Base-by-base conservation (phyloP, 805 yeast genomes). In the Kluyveromyces lactis region DNA sequence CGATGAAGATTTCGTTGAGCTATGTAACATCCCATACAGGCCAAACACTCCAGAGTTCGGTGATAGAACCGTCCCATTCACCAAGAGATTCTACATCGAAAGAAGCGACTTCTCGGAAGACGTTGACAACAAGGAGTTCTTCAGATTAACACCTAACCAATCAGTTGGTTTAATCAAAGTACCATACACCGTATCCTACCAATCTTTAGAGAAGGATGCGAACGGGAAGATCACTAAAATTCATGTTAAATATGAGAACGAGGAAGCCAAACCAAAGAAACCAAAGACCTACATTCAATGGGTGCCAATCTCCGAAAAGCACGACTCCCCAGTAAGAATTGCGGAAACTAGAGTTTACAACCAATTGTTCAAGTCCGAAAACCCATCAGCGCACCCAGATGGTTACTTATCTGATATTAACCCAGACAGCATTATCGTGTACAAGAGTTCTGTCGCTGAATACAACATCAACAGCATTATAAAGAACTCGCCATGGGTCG, bases 211-310 rank as follows among this genome's bases (percentile, higher is more conserved):
- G 47, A 77, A 69, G 52, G 69, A 63, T 31, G 50, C 60, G 0
- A 47, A 63, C 12, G 95, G 95, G 16, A 68, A 74, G 35, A 75
- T 89, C 39, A 67, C 68, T 16, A 77, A 75, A 63, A 75, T 92
- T 42, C 79, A 81, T 50, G 95, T 83, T 37, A 75, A 80, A 52
- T 92, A 90, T 56, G 84, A 87, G 56, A 77, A 76, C 46, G 85
- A 75, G 40, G 57, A 59, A 12, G 67, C 65, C 41, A 65, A 62
- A 37, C 68, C 68, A 48, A 74, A 71, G 61, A 86, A 85, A 58
- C 98, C 98, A 56, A 92, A 90, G 75, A 89, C 98, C 8, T 92
- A 71, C 59, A 87, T 92, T 56, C 98, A 92, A 67, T 92, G 98
- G 98, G 79, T 92, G 38, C 95, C 96, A 38, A 77, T 77, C 46